Conservation (phyloP, 768 basidiomycete genomes). For the Russula brevipes region DNA sequence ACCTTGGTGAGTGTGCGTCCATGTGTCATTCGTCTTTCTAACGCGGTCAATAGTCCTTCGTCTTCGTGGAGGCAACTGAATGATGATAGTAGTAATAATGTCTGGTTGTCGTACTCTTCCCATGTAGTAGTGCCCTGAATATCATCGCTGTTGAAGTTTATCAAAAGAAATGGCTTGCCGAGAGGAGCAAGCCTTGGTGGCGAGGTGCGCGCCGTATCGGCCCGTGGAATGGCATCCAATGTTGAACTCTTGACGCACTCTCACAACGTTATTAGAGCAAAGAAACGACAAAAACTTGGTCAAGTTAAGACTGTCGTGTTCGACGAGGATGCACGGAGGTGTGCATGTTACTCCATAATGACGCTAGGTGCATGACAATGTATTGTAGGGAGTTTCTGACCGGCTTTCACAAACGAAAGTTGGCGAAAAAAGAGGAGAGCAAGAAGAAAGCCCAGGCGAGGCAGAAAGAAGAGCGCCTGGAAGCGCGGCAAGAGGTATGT, state of each 20-base stretch:
- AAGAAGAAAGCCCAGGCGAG: slow-evolving; percentile 67
- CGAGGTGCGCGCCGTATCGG: background rate
- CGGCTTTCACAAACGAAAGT: slow-evolving; percentile 89
- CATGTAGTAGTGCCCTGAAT: slow-evolving; percentile 9
- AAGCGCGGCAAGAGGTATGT: slow-evolving; percentile 73
- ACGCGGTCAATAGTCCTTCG: slow-evolving; percentile 35
- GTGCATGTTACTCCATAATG: background rate
- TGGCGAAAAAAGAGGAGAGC: slow-evolving; percentile 73
- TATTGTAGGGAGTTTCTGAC: slow-evolving; percentile 75
- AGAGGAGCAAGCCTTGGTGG: background rate
- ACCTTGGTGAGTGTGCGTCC: slow-evolving; percentile 13
- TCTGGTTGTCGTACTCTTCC: background rate
- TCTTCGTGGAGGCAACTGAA: slow-evolving; percentile 43
- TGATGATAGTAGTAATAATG: background rate
- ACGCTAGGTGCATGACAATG: background rate
- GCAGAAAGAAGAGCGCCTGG: slow-evolving; percentile 70
- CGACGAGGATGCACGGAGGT: slow-evolving; percentile 74
- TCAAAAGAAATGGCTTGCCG: background rate
- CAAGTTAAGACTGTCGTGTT: slow-evolving; percentile 81
- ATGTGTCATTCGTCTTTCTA: background rate
- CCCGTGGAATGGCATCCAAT: slow-evolving; percentile 36
- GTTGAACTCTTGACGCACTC: slow-evolving; percentile 55
- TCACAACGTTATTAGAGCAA: slow-evolving; percentile 57
- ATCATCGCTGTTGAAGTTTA: background rate
- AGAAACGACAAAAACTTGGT: slow-evolving; percentile 56